Evolutionary conservation across 441 rosid species (phyloP).

Genomic region (Omphalea diandra): DNA sequence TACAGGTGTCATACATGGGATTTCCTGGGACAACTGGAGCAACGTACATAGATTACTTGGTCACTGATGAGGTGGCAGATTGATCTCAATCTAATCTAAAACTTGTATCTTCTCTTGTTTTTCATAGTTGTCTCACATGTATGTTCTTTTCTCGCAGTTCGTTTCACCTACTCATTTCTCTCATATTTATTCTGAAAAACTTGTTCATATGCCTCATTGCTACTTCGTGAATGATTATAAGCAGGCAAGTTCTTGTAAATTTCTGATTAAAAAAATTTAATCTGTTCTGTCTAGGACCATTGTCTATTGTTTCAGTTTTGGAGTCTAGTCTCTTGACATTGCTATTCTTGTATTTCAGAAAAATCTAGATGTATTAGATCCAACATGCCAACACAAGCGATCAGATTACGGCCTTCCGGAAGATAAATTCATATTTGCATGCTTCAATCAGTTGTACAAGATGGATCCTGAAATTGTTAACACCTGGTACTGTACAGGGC

Average conservation of each 20-base stretch:
- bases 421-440: conserved; percentile 94
- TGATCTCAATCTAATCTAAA: not conserved
- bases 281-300: not conserved
- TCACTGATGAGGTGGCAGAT: conserved; percentile 84
- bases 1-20: conserved; percentile 99
- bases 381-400: conserved; percentile 70
- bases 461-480: conserved; percentile 97
- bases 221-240: conserved; percentile 99
- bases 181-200: conserved; percentile 93
- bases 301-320: not conserved
- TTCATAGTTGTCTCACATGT: conserved; percentile 19
- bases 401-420: conserved; percentile 96
- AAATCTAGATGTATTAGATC: conserved; percentile 88
- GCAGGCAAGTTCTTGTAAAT: conserved; percentile 52
- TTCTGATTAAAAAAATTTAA: not conserved
- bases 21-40: conserved; percentile 99
- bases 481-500: conserved; percentile 59
- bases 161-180: conserved; percentile 79
- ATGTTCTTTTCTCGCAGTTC: conserved; percentile 50
- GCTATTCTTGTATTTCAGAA: conserved; percentile 50
- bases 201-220: conserved; percentile 97
- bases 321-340: conserved; percentile 15
- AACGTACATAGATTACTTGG: conserved; percentile 86
- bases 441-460: conserved; percentile 98
- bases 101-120: not conserved